Evolutionary conservation across 2,329 filamentous ascomycete genomes (phyloP).

Genomic region (Alternaria longipes): DNA sequence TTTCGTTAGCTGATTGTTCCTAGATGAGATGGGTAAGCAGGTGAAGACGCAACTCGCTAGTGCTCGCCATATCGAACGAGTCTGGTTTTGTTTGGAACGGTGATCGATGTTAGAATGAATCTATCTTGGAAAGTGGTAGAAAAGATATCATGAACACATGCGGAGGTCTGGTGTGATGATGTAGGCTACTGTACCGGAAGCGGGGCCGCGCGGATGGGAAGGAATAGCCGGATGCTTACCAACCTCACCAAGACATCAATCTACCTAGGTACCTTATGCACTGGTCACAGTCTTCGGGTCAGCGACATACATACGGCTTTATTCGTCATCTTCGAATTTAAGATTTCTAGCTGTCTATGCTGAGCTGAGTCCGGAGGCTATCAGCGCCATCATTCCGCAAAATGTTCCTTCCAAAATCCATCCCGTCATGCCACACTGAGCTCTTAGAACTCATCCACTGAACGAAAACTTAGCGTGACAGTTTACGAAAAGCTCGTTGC

Average conservation of each 20-base stretch:
- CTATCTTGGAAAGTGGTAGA: fast-evolving
- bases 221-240: slow-evolving; percentile 18
- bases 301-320: not conserved
- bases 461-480: too few species aligned
- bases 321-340: not conserved
- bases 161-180: slow-evolving; percentile 1
- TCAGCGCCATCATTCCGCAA: not conserved
- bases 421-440: too few species aligned
- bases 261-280: not conserved
- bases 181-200: slow-evolving; percentile 8
- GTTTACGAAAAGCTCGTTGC: too few species aligned
- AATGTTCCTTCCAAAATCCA: too few species aligned
- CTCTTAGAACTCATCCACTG: too few species aligned
- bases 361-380: not conserved
- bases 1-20: slow-evolving; percentile 2
- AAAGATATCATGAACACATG: not conserved
- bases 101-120: fast-evolving
- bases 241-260: not conserved
- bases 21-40: not conserved
- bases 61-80: not conserved
- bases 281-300: not conserved
- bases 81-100: too few species aligned
- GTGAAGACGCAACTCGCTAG: slow-evolving; percentile 6
- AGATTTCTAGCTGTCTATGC: not conserved
- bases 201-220: slow-evolving; percentile 9